A percentile compares a stretch with the other conserved stretches of the same genome.
These are phyloP conservation scores for Hibiscus tridactylites DNA, from an alignment of 345 rosid species.

Conservation along the genomic window DNA sequence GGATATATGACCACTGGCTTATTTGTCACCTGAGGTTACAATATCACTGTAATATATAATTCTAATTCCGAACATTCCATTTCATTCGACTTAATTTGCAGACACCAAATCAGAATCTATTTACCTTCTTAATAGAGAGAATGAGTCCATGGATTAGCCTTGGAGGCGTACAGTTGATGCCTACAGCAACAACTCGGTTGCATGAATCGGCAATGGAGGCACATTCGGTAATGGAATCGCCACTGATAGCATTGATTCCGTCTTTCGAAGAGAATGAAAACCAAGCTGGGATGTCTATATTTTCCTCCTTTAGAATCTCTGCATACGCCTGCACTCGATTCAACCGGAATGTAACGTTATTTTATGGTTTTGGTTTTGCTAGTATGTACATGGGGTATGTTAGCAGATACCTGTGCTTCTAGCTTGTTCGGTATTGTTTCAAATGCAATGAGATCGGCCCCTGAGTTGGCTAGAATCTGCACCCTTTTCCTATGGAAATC, in stretches of 20 bases:
- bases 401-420: conserved; percentile 63
- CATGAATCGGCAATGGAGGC: conserved; percentile 66
- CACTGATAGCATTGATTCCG: conserved; percentile 58
- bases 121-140: conserved; percentile 45
- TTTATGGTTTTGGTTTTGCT: neutral
- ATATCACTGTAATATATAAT: neutral
- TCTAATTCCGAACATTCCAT: neutral
- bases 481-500: conserved; percentile 80
- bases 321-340: conserved; percentile 47
- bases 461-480: conserved; percentile 56
- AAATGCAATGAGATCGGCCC: conserved; percentile 74
- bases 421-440: conserved; percentile 87
- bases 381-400: neutral
- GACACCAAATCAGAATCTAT: neutral
- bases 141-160: conserved; percentile 55
- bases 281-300: conserved; percentile 65
- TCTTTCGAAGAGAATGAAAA: conserved; percentile 71
- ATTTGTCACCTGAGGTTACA: conserved; percentile 41
- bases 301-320: conserved; percentile 81
- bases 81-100: neutral
- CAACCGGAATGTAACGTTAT: neutral
- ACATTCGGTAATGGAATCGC: conserved; percentile 66
- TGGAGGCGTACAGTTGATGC: conserved; percentile 85
- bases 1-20: conserved; percentile 75
- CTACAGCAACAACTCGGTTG: conserved; percentile 62